These are phyloP conservation scores for Hemileccinum rubropunctum DNA, from an alignment of 768 basidiomycete genomes.

Conservation along the genomic window DNA sequence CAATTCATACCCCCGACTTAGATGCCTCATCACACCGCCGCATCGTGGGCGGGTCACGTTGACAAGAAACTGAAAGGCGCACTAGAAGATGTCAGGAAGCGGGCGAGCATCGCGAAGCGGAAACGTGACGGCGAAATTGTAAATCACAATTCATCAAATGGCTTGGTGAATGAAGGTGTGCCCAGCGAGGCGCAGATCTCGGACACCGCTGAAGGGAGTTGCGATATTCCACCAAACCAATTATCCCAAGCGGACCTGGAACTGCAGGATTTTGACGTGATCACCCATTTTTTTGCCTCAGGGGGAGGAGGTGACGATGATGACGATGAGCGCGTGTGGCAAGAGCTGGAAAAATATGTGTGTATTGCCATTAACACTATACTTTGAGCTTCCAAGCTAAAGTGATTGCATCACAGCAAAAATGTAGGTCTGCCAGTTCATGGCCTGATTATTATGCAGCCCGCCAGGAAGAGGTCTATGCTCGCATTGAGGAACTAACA, in stretches of 20 bases:
- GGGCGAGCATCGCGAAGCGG: conserved; percentile 48
- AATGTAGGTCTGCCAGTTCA: conserved; percentile 38
- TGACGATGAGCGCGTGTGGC: conserved; percentile 52
- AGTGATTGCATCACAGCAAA: conserved; percentile 28
- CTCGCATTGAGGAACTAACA: conserved; percentile 37
- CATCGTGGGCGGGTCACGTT: conserved; percentile 51
- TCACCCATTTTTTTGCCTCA: conserved; percentile 55
- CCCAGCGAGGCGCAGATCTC: conserved; percentile 1
- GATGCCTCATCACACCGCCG: conserved; percentile 57
- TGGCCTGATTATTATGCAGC: conserved; percentile 55
- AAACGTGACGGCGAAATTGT: conserved; percentile 30
- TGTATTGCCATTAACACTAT: conserved; percentile 6
- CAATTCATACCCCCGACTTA: conserved; percentile 23
- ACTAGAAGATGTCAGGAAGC: conserved; percentile 49
- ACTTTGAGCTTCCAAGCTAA: background rate
- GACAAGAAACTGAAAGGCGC: conserved; percentile 30
- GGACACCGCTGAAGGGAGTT: background rate
- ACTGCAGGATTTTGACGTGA: conserved; percentile 45
- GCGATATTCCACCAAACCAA: background rate
- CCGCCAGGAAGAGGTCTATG: conserved; percentile 40
- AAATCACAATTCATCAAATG: background rate
- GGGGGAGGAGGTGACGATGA: conserved; percentile 49
- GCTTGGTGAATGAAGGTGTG: background rate
- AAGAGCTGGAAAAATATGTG: conserved; percentile 46
- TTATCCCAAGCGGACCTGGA: conserved; percentile 14